phyloP scores from a whole-genome alignment of 2,329 filamentous ascomycete species.

The Pezicula carpinea region DNA sequence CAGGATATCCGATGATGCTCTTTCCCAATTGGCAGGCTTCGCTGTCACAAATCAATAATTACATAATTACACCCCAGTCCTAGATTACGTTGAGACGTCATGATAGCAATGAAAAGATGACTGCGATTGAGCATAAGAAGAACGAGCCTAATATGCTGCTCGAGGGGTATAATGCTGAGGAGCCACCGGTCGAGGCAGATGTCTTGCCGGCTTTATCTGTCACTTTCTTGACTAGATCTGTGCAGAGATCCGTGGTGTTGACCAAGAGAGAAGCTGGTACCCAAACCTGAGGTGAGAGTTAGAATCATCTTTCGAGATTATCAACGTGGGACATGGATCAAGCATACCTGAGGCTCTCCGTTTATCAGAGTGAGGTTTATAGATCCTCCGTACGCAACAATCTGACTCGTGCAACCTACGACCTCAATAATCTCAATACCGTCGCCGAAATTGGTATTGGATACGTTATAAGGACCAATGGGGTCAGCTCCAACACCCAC shows the following conservation, averaged over 20 bases:
- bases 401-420: slow-evolving; percentile 3
- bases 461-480: slow-evolving; percentile 9
- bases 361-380: slow-evolving; percentile 7
- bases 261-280: background rate
- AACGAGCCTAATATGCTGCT: no score
- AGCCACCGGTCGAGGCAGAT: no score
- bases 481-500: slow-evolving; percentile 1
- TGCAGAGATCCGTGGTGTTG: slow-evolving; percentile 1
- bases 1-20: no score
- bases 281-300: slow-evolving; percentile 1
- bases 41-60: no score
- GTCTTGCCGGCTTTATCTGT: background rate
- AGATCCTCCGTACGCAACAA: slow-evolving; percentile 2
- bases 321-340: background rate
- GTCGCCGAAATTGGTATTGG: slow-evolving; percentile 10
- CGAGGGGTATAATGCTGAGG: no score
- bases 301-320: background rate
- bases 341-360: slow-evolving; percentile 7
- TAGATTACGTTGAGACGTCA: no score
- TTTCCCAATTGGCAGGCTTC: no score
- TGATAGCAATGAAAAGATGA: no score
- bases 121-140: no score
- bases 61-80: no score
- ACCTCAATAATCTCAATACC: slow-evolving; percentile 11
- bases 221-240: slow-evolving; percentile 2